These are phyloP conservation scores for Rubus idaeus DNA, from an alignment of 306 rosid species.

Conservation along the genomic window DNA sequence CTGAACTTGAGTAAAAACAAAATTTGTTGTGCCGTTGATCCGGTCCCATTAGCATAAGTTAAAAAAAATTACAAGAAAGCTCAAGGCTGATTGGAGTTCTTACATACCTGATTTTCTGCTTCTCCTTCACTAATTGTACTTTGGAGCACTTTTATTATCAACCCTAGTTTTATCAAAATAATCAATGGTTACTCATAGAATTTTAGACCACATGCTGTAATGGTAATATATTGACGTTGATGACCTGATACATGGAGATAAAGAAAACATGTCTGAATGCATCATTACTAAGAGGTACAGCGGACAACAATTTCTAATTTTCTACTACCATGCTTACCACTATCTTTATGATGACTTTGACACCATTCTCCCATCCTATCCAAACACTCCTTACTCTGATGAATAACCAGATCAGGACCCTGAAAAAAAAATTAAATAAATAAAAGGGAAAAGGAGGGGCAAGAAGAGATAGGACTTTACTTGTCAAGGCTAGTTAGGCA, in stretches of 20 bases:
- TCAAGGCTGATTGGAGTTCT: constrained; percentile 10
- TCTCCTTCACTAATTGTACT: constrained; percentile 76
- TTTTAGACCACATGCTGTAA: constrained; percentile 18
- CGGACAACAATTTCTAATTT: constrained; percentile 9
- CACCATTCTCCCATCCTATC: constrained; percentile 98
- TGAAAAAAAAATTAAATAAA: constrained; percentile 20
- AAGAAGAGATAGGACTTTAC: constrained; percentile 2
- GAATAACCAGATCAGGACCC: constrained; percentile 98
- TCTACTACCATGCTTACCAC: constrained; percentile 65
- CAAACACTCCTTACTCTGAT: constrained; percentile 78
- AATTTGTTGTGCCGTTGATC: not conserved
- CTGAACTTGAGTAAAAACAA: too few relatives aligned
- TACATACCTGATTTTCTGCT: constrained; percentile 88
- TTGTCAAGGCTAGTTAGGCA: not conserved
- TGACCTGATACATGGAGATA: not conserved
- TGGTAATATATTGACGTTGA: not conserved
- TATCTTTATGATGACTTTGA: constrained; percentile 80
- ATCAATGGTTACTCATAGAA: constrained; percentile 16
- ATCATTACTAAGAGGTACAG: not conserved
- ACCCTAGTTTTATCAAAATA: constrained; percentile 48
- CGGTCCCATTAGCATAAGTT: not conserved
- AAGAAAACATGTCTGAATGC: too few relatives aligned
- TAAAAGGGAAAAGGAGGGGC: not conserved
- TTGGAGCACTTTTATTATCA: constrained; percentile 65
- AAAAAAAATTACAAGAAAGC: constrained; percentile 6